Percentiles rank a stretch among this genome's conserved stretches.
Conservation (phyloP, 305 asterid species). For the Fraxinus sp. region DNA sequence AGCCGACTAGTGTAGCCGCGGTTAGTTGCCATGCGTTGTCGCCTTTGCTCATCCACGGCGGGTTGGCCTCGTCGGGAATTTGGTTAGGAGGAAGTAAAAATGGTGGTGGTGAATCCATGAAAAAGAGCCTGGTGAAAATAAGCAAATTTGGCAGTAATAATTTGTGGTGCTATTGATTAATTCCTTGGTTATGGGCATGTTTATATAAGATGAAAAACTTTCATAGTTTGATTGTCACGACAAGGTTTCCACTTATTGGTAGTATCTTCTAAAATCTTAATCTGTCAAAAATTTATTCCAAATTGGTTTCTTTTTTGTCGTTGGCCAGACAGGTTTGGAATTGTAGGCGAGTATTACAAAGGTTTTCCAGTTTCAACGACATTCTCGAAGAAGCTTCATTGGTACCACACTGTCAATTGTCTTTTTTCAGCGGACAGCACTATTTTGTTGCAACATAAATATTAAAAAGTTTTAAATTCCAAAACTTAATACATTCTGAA, state of each 20-base stretch:
- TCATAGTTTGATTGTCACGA: neutral
- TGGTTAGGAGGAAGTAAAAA: conserved; percentile 37
- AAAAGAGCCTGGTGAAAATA: neutral
- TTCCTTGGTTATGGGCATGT: neutral
- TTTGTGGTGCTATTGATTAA: neutral
- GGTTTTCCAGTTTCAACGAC: neutral
- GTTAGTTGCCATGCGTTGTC: conserved; percentile 73
- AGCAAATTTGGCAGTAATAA: neutral
- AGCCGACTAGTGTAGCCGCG: conserved; percentile 55
- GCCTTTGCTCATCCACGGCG: conserved; percentile 59
- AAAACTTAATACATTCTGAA: too few species aligned
- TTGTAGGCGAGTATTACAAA: neutral
- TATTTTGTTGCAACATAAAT: neutral
- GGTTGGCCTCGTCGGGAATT: conserved; percentile 28
- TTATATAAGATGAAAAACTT: neutral
- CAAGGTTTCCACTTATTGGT: neutral
- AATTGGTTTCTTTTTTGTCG: neutral
- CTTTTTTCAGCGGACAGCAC: neutral
- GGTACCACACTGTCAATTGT: neutral
- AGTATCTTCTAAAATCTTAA: neutral
- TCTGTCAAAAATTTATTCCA: neutral
- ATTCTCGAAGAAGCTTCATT: conserved; percentile 3
- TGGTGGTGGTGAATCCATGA: conserved; percentile 28
- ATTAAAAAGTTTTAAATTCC: too few species aligned
- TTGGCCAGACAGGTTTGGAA: neutral